Base-by-base conservation (phyloP, 1,284 basidiomycete genomes). In the Taiwanofungus camphoratus region DNA sequence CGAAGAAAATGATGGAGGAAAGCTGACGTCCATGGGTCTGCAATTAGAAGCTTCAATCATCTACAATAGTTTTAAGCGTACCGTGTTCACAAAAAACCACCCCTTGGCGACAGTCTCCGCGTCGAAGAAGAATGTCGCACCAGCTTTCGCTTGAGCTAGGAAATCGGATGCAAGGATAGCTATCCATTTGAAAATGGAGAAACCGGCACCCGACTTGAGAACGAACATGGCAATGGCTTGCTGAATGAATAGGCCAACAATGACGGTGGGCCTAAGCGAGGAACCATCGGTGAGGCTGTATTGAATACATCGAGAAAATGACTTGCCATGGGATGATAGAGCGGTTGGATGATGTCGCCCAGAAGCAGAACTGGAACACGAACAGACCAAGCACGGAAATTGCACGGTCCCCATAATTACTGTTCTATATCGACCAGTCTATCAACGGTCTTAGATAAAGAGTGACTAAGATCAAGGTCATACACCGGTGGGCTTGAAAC, bases 191-290 rank as follows among this genome's bases (percentile, higher is more conserved):
- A 92, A 92, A 43, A 92, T 74, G 30, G 74, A 75, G 65, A 84
- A 90, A 24, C 90, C 90, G 34, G 88, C 88, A 39, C 67, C 67
- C 13, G 80, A 77, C 66, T 91, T 91, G 54, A 93, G 74, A 31
- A 92, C 90, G 59, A 93, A 91, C 42, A 93, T 73, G 2, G 89
- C 91, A 43, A 92, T 77, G 12, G 70, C 77, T 65, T 92, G 89
- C 58, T 93, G 90, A 38, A 84, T 58, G 64, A 90, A 82, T n/a
- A 92, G 69, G 12, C 90, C 90, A 36, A 90, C 82, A 46, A 92
- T 80, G 52, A 92, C 77, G 8, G 88, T 91, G 15, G 79, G 81
- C 86, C 83, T 86, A 37, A 30, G 6, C 8, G 31, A 15, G n/a
- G 32, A 29, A 49, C 4, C 2, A 16, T 49, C 38, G 12, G 21